phyloP scores from a whole-genome alignment of 805 yeast genomes.

The Blastobotrys peoriensis region DNA sequence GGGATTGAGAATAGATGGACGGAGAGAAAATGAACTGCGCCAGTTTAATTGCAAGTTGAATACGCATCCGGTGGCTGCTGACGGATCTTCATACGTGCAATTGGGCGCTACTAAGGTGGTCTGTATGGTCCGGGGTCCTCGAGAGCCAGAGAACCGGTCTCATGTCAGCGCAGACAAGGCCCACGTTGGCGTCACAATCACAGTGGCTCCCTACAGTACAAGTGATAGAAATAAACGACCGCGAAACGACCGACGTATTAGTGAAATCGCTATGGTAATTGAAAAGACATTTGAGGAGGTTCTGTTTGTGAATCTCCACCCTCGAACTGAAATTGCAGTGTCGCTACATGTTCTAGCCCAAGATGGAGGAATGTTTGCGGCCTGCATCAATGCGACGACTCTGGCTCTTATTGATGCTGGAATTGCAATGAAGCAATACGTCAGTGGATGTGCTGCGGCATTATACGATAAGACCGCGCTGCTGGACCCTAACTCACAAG shows the following conservation, averaged over 20 bases:
- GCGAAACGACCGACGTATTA: conserved; percentile 47
- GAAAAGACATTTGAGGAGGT: conserved; percentile 42
- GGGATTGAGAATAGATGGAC: conserved; percentile 85
- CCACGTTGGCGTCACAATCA: conserved; percentile 55
- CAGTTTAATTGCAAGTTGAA: conserved; percentile 73
- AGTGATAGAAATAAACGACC: conserved; percentile 64
- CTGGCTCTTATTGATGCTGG: conserved; percentile 94
- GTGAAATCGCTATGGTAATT: conserved; percentile 30
- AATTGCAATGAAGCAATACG: conserved; percentile 86
- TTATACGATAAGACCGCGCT: conserved; percentile 70
- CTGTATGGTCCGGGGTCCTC: conserved; percentile 84
- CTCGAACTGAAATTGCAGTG: conserved; percentile 75
- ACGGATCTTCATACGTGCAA: conserved; percentile 88
- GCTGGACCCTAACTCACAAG: conserved; percentile 74
- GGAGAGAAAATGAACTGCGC: conserved; percentile 91
- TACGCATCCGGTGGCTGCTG: conserved; percentile 70
- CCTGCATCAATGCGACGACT: conserved; percentile 79
- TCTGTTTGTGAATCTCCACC: conserved; percentile 65
- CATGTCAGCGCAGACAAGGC: conserved; percentile 44
- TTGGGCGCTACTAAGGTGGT: conserved; percentile 88
- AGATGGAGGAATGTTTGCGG: conserved; percentile 83
- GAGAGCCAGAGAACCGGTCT: conserved; percentile 62
- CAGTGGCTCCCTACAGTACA: conserved; percentile 76
- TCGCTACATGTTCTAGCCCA: conserved; percentile 73
- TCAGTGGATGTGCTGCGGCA: conserved; percentile 76